These are phyloP conservation scores for Butyriboletus loyo DNA, from an alignment of 768 basidiomycete genomes.

Conservation along the genomic window DNA sequence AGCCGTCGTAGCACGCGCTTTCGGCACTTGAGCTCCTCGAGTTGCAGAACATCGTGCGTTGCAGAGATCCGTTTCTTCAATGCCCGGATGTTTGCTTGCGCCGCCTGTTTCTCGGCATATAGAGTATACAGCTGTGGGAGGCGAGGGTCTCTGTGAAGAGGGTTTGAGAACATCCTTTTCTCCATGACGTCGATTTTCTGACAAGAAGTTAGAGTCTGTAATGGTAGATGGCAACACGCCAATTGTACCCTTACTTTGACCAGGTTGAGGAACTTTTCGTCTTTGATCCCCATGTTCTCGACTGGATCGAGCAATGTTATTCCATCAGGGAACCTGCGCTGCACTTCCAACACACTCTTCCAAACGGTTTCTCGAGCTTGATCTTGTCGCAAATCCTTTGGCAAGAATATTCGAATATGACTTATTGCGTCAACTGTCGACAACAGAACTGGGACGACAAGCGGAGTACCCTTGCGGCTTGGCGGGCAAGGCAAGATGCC, in stretches of 20 bases:
- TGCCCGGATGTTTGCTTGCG: constrained; percentile 64
- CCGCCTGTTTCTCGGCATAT: constrained; percentile 73
- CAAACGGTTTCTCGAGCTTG: constrained; percentile 77
- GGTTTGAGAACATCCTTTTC: constrained; percentile 74
- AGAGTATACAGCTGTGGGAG: constrained; percentile 79
- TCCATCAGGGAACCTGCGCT: constrained; percentile 84
- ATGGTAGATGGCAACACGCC: neutral
- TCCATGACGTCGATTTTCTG: constrained; percentile 94
- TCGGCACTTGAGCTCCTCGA: constrained; percentile 93
- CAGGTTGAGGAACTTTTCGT: constrained; percentile 86
- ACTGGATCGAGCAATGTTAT: constrained; percentile 87
- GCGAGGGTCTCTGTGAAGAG: constrained; percentile 73
- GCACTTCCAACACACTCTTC: constrained; percentile 91
- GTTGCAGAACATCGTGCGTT: constrained; percentile 89
- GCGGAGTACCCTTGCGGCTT: constrained; percentile 72
- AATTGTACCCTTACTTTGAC: constrained; percentile 57
- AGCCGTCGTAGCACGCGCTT: constrained; percentile 92
- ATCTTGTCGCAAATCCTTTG: constrained; percentile 83
- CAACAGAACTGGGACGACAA: constrained; percentile 86
- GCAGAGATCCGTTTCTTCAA: constrained; percentile 85
- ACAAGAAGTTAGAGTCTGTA: neutral
- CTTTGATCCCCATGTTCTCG: constrained; percentile 93
- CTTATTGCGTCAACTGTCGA: constrained; percentile 85
- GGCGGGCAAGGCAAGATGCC: constrained; percentile 73
- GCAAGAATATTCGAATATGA: constrained; percentile 81